These are phyloP conservation scores for Metarhizium rileyi DNA, from an alignment of 2,329 filamentous ascomycete species.

Conservation along the genomic window DNA sequence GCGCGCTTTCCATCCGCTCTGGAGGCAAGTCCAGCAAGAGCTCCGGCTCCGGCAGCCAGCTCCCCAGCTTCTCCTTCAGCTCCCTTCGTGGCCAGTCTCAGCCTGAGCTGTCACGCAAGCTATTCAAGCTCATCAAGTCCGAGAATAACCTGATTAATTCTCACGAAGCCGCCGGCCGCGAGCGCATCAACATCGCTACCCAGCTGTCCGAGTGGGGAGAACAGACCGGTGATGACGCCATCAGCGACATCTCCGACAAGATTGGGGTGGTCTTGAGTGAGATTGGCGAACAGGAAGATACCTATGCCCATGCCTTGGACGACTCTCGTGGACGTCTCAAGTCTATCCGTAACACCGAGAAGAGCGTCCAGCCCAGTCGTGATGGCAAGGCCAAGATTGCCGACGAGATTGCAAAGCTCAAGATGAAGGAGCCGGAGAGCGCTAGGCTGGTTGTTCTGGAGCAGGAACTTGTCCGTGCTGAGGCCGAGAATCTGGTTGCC, in stretches of 20 bases:
- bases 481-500: slow-evolving; percentile 91
- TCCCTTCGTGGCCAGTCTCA: slow-evolving; percentile 78
- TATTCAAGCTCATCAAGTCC: slow-evolving; percentile 89
- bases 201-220: slow-evolving; percentile 97
- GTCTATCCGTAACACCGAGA: slow-evolving; percentile 89
- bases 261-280: slow-evolving; percentile 85
- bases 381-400: slow-evolving; percentile 80
- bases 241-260: slow-evolving; percentile 92
- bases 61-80: slow-evolving; percentile 71
- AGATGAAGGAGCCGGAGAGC: slow-evolving; percentile 84
- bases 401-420: slow-evolving; percentile 86
- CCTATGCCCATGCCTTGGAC: slow-evolving; percentile 78
- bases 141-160: slow-evolving; percentile 81
- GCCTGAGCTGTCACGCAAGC: slow-evolving; percentile 78
- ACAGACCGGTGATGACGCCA: slow-evolving; percentile 73
- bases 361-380: slow-evolving; percentile 84
- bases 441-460: slow-evolving; percentile 75
- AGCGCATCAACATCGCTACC: slow-evolving; percentile 73
- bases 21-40: slow-evolving; percentile 42
- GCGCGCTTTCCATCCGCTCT: slow-evolving; percentile 64
- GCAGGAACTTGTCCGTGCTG: slow-evolving; percentile 91
- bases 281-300: slow-evolving; percentile 87
- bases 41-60: slow-evolving; percentile 25
- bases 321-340: slow-evolving; percentile 77
- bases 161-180: slow-evolving; percentile 75